A percentile compares a stretch with the other conserved stretches of the same genome.
Evolutionary conservation across 805 yeast genomes (phyloP).

Genomic region (Teunomyces lycoperdinae): DNA sequence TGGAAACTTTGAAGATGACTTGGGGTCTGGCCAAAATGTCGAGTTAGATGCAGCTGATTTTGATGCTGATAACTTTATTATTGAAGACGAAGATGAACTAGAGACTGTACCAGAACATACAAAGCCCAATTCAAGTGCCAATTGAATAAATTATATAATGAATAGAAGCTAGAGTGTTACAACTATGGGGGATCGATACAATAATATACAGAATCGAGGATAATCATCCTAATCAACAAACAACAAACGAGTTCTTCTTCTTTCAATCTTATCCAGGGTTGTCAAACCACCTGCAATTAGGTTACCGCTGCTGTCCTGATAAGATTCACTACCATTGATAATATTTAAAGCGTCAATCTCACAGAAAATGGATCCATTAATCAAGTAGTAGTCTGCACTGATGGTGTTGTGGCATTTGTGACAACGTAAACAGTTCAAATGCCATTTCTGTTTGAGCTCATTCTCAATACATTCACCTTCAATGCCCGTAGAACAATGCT

Average conservation of each 20-base stretch:
- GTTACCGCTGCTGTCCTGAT: slow-evolving; percentile 20
- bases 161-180: neutral
- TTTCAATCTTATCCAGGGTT: slow-evolving; percentile 37
- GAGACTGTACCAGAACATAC: neutral
- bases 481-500: slow-evolving; percentile 67
- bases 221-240: slow-evolving; percentile 23
- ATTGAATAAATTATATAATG: neutral
- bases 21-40: slow-evolving; percentile 25
- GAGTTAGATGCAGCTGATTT: slow-evolving; percentile 37
- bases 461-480: slow-evolving; percentile 90
- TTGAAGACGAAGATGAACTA: slow-evolving; percentile 34
- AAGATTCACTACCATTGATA: slow-evolving; percentile 22
- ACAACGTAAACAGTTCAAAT: slow-evolving; percentile 70
- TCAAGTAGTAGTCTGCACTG: slow-evolving; percentile 51
- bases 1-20: slow-evolving; percentile 40
- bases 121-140: neutral
- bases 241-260: slow-evolving; percentile 42
- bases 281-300: slow-evolving; percentile 18
- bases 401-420: slow-evolving; percentile 52
- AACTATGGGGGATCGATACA: slow-evolving; percentile 1
- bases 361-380: slow-evolving; percentile 50
- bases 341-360: slow-evolving; percentile 41
- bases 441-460: slow-evolving; percentile 70
- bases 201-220: neutral
- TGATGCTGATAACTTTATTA: slow-evolving; percentile 41